phyloP scores from a whole-genome alignment of 192 early-diverging fungal genomes.

The Dimargaris xerosporica region DNA sequence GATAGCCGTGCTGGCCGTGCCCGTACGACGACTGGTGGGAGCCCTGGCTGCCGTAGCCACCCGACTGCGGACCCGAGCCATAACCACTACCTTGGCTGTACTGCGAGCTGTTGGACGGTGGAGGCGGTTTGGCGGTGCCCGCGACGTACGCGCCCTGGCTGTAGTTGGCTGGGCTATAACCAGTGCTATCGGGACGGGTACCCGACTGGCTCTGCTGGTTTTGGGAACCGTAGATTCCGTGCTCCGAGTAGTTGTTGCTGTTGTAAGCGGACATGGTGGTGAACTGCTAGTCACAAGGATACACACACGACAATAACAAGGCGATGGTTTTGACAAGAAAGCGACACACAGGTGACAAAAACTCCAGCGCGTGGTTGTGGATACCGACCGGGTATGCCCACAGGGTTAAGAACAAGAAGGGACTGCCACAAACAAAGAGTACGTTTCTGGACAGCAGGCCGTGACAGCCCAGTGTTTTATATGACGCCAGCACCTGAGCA shows the following conservation, averaged over 20 bases:
- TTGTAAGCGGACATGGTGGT: slow-evolving; percentile 7
- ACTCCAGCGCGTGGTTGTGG: too few species aligned
- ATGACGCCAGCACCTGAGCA: too few species aligned
- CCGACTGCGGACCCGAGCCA: neutral
- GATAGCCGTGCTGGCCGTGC: neutral
- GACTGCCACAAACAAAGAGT: too few species aligned
- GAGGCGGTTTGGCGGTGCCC: slow-evolving; percentile 7
- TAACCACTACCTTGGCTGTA: neutral
- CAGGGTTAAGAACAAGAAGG: too few species aligned
- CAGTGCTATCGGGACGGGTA: slow-evolving; percentile 2
- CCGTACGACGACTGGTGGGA: neutral
- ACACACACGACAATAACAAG: too few species aligned
- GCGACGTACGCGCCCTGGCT: slow-evolving; percentile 11
- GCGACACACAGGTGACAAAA: too few species aligned
- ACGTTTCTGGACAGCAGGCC: too few species aligned
- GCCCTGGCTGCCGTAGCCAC: neutral
- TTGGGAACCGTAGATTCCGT: slow-evolving; percentile 7
- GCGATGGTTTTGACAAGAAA: too few species aligned
- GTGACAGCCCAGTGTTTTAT: too few species aligned
- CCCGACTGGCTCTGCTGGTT: neutral
- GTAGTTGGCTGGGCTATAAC: slow-evolving; percentile 4
- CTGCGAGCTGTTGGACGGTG: neutral
- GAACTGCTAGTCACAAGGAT: neutral
- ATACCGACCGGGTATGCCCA: too few species aligned
- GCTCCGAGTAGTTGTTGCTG: slow-evolving; percentile 11